Evolutionary conservation across 805 yeast species (phyloP).

Genomic region (Metschnikowia koreensis): DNA sequence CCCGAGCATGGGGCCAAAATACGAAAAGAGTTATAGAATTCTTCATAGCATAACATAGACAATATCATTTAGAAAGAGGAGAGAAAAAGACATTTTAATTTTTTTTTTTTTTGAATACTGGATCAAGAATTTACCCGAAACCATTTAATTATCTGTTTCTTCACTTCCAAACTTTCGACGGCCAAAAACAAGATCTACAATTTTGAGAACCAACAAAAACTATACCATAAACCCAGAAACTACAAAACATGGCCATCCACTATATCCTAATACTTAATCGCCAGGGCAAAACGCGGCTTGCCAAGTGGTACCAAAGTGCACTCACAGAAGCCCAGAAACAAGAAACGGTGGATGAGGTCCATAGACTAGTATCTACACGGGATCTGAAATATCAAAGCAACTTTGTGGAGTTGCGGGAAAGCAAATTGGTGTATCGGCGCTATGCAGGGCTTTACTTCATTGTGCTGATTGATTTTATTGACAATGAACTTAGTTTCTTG

Average conservation of each 20-base stretch:
- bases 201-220: not conserved
- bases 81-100: too few relatives aligned
- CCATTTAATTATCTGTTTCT: too few relatives aligned
- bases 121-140: too few relatives aligned
- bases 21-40: too few relatives aligned
- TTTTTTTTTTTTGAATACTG: too few relatives aligned
- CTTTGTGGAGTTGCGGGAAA: slow-evolving; percentile 60
- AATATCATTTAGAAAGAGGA: not conserved
- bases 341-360: slow-evolving; percentile 59
- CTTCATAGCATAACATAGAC: not conserved
- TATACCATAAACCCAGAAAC: too few relatives aligned
- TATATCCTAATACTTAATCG: slow-evolving; percentile 81
- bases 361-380: slow-evolving; percentile 73
- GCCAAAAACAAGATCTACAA: too few relatives aligned
- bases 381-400: slow-evolving; percentile 83
- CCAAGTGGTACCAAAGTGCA: slow-evolving; percentile 63
- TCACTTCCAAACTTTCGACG: too few relatives aligned
- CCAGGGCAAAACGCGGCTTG: slow-evolving; percentile 88
- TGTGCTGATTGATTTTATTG: slow-evolving; percentile 74
- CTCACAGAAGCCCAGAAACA: slow-evolving; percentile 31
- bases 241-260: slow-evolving; percentile 60
- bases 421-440: slow-evolving; percentile 77
- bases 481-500: slow-evolving; percentile 78
- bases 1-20: too few relatives aligned
- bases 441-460: slow-evolving; percentile 91